Conservation (phyloP, 768 basidiomycete species). For the Podaxis pistillaris region DNA sequence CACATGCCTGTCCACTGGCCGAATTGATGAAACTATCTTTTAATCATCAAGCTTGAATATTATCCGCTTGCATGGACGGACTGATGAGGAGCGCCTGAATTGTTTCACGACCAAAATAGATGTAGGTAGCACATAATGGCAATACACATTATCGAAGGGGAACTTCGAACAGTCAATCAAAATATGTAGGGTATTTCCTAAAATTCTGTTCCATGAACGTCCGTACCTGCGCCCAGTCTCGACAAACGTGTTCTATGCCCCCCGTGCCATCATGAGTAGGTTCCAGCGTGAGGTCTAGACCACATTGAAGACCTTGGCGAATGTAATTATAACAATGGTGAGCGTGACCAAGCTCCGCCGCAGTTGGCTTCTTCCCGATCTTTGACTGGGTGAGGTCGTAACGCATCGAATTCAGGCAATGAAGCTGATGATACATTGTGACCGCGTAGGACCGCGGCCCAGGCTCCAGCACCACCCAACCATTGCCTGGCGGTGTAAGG, state of each 20-base stretch:
- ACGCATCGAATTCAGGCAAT: conserved; percentile 18
- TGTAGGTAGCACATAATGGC: too few species aligned
- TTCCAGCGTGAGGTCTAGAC: conserved; percentile 12
- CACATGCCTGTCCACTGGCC: too few species aligned
- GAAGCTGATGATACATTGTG: conserved; percentile 20
- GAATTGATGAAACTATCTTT: too few species aligned
- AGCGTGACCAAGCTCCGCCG: conserved; percentile 12
- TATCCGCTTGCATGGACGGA: too few species aligned
- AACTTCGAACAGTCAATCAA: background rate
- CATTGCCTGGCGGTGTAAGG: conserved; percentile 14
- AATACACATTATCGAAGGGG: background rate
- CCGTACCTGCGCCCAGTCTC: conserved; percentile 14
- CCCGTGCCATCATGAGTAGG: background rate
- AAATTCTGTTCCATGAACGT: conserved; percentile 15
- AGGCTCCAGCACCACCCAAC: conserved; percentile 15
- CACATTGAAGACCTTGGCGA: conserved; percentile 11
- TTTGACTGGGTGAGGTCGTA: conserved; percentile 17
- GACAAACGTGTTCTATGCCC: conserved; percentile 9
- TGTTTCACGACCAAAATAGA: too few species aligned
- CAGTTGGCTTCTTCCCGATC: conserved; percentile 10
- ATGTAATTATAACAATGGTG: conserved; percentile 17
- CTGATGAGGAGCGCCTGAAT: too few species aligned
- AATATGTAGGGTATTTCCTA: background rate
- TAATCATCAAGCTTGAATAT: too few species aligned
- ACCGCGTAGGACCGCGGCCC: conserved; percentile 14